Conservation (phyloP, 805 yeast genomes). For the Kazachstania martiniae region DNA sequence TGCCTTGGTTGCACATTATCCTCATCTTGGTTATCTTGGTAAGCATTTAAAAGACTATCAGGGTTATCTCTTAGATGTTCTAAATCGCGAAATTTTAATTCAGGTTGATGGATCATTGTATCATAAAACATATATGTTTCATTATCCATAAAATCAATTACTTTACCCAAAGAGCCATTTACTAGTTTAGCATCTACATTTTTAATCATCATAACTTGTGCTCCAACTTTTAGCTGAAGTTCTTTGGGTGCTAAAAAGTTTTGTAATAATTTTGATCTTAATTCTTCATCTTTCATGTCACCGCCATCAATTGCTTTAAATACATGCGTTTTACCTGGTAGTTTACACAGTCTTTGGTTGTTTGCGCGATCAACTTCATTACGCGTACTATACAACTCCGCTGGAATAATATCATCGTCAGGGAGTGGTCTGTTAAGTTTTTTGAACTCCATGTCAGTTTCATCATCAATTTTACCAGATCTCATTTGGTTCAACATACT, state of each 20-base stretch:
- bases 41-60: slow-evolving; percentile 3
- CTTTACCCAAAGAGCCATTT: slow-evolving; percentile 68
- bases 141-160: slow-evolving; percentile 46
- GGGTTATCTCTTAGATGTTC: slow-evolving; percentile 10
- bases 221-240: slow-evolving; percentile 51
- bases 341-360: slow-evolving; percentile 32
- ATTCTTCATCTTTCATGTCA: slow-evolving; percentile 29
- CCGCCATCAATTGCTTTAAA: slow-evolving; percentile 52
- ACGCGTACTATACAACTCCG: slow-evolving; percentile 66
- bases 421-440: slow-evolving; percentile 43
- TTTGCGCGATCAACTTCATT: slow-evolving; percentile 63
- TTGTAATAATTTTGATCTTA: slow-evolving; percentile 35
- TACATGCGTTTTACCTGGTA: slow-evolving; percentile 35
- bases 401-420: slow-evolving; percentile 54
- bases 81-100: slow-evolving; percentile 2
- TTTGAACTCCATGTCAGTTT: slow-evolving; percentile 39
- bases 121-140: slow-evolving; percentile 36
- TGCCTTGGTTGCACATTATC: slow-evolving; percentile 16
- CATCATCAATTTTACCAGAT: slow-evolving; percentile 43
- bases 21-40: slow-evolving; percentile 10
- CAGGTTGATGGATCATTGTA: slow-evolving; percentile 12
- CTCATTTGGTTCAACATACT: slow-evolving; percentile 70
- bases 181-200: slow-evolving; percentile 63
- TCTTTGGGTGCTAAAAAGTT: slow-evolving; percentile 54
- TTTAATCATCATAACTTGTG: slow-evolving; percentile 77